Evolutionary conservation across 2,329 filamentous ascomycete species (phyloP), one percentile per base, ranked within the genome.

Genomic region (Diplodia scrobiculata): DNA sequence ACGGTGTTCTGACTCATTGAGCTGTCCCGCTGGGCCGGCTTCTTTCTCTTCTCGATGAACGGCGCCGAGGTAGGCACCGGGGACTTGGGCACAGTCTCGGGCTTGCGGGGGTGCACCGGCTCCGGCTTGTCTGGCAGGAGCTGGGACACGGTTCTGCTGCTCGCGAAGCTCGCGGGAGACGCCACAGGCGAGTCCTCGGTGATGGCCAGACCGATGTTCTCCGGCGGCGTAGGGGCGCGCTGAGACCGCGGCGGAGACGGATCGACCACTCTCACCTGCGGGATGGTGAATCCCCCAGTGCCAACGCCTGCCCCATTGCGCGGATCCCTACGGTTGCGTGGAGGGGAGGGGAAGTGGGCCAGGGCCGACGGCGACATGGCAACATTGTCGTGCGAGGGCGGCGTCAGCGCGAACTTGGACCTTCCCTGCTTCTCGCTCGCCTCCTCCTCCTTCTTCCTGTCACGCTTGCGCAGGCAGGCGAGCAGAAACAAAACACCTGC

Each of bases 201-300:
- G 58, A 78, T 75, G 19, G 76, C 76, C 63, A 78, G 66, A 2
- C 76, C 76, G 60, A 78, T 78, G 58, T 75, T 73, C n/a, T 73
- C 71, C 38, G 70, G 74, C 36, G 73, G 67, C 27, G 72, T 58
- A 7, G 53, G 52, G 7, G 52, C 45, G 14, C 52, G 41, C 19
- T 50, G 41, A n/a, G 19, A 45, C 29, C 63, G 58, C 7, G 53
- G 47, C 13, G 63, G 45, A 36, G 52, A 52, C 41, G 51, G 29
- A 34, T n/a, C 38, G 19, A 48, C 63, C 1, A 65, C 29, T 13
- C 45, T 32, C 29, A 55, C 14, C 9, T 66, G 63, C 5, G 63
- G 53, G 19, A 60, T 19, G 19, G 34, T 21, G 9, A 60, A 54
- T 45, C 41, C 41, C 9, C 29, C 52, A 21, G 52, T 54, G 38